phyloP scores from a whole-genome alignment of 805 yeast species.

The Tetrapisispora arboricola region DNA sequence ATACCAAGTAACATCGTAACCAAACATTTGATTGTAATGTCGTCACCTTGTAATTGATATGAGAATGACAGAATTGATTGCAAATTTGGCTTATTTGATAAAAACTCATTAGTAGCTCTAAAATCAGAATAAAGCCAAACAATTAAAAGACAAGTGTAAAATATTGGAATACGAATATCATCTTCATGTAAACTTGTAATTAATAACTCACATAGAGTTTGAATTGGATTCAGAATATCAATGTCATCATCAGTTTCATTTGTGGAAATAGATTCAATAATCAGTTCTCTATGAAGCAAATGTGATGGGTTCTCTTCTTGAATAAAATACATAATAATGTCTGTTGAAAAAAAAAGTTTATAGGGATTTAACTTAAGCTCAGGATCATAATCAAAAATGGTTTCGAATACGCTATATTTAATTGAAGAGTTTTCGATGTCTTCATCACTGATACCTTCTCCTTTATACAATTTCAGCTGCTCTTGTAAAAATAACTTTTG shows the following conservation, averaged over 20 bases:
- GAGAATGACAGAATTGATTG: conserved; percentile 61
- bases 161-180: conserved; percentile 70
- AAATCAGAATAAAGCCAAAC: conserved; percentile 73
- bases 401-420: conserved; percentile 47
- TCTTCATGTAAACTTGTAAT: conserved; percentile 48
- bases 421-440: conserved; percentile 23
- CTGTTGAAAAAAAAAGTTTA: conserved; percentile 72
- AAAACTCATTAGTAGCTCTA: conserved; percentile 63
- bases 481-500: conserved; percentile 53
- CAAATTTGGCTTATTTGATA: conserved; percentile 55
- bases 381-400: conserved; percentile 67
- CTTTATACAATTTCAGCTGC: conserved; percentile 42
- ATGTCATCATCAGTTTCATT: conserved; percentile 39
- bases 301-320: conserved; percentile 32
- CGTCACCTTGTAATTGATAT: conserved; percentile 41
- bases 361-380: conserved; percentile 74
- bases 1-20: conserved; percentile 63
- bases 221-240: conserved; percentile 48
- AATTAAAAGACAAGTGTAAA: conserved; percentile 64
- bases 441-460: conserved; percentile 5
- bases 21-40: conserved; percentile 59
- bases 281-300: conserved; percentile 38
- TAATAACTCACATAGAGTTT: conserved; percentile 67
- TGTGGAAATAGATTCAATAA: conserved; percentile 34
- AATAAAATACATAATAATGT: conserved; percentile 52